Base-by-base conservation (phyloP, 768 basidiomycete species). In the Kwoniella botswanensis region DNA sequence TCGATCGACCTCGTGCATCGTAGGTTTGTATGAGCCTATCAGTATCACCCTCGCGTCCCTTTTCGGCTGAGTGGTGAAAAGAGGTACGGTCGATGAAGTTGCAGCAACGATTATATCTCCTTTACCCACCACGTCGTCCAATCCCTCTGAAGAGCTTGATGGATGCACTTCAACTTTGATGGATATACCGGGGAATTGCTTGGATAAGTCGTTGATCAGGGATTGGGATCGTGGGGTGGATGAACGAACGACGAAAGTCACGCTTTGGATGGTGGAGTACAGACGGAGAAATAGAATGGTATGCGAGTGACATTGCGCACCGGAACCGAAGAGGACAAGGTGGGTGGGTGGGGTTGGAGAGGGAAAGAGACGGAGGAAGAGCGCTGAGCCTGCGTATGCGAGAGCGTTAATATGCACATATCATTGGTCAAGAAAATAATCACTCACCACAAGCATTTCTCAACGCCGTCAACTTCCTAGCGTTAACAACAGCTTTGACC, bases 11-110 rank as follows among this genome's bases (percentile, higher is more conserved):
- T 96, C 93, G 54, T 86, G 87, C 94, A 95, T 96, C 2, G 84
- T 78, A 1, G 91, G 91, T 18, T 86, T 94, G 78, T 92, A 95
- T 67, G 91, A 92, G 5, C 93, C 93, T 29, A 93, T 88, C 2
- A 94, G 84, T 67, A 93, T 88, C 43, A 95, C 75, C 74, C 92
- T 91, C 0, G 91, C 86, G 0, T 89, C 89, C 1, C 86, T 80
- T 53, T 59, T 65, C 11, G 68, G 68, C 35, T 18, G 44, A 0
- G 89, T 88, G 2, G 89, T 88, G 81, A 95, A 93, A 2, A 95
- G 87, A 1, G 93, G 90, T 2, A 65, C 71, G 0, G 87, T 88
- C 18, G 92, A 89, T 0, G 92, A 87, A 0, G 93, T 95, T 0
- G 92, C 92, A 2, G 88, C 87, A 72, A 91, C 88, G 65, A 95